Percentiles rank a stretch among this genome's conserved stretches.
Evolutionary conservation across 1,284 basidiomycete species (phyloP).

Genomic region (Naganishia sp.): DNA sequence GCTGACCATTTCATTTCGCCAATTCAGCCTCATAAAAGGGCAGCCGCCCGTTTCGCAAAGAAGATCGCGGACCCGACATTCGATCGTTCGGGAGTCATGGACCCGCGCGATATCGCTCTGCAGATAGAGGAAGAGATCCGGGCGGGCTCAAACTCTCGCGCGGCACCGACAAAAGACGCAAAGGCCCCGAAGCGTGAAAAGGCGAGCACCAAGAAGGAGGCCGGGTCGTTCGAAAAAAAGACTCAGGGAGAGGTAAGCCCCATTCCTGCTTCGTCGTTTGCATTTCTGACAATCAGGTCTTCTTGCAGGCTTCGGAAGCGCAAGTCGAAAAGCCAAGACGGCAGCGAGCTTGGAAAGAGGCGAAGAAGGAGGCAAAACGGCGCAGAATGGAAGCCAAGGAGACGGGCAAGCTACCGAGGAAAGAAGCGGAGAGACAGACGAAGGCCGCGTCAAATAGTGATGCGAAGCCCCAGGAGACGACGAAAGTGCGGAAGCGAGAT

Average conservation of each 20-base stretch:
- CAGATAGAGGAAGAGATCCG: constrained; percentile 27
- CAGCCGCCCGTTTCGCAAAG: constrained; percentile 24
- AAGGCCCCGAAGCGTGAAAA: neutral
- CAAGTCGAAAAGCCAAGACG: constrained; percentile 7
- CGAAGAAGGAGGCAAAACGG: constrained; percentile 16
- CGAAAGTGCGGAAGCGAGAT: neutral
- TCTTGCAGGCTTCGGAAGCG: neutral
- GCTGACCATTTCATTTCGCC: neutral
- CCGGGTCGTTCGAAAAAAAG: too few relatives aligned
- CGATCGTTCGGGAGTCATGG: constrained; percentile 19
- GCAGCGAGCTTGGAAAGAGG: constrained; percentile 19
- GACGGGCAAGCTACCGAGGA: constrained; percentile 12
- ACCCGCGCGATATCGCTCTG: constrained; percentile 19
- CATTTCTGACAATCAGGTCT: neutral
- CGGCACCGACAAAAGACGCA: neutral
- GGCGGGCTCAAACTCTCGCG: neutral
- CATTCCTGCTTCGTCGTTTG: neutral
- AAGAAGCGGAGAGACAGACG: constrained; percentile 19
- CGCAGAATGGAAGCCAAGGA: constrained; percentile 20
- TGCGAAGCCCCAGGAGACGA: too few relatives aligned
- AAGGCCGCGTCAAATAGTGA: neutral
- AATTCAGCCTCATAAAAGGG: constrained; percentile 18
- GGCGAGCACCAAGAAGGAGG: neutral
- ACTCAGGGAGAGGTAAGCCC: too few relatives aligned
- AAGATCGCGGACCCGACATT: constrained; percentile 18